Percentiles rank a stretch among this genome's conserved stretches.
phyloP scores from a whole-genome alignment of 169 alveolate genomes.

The Plasmodium berghei region DNA sequence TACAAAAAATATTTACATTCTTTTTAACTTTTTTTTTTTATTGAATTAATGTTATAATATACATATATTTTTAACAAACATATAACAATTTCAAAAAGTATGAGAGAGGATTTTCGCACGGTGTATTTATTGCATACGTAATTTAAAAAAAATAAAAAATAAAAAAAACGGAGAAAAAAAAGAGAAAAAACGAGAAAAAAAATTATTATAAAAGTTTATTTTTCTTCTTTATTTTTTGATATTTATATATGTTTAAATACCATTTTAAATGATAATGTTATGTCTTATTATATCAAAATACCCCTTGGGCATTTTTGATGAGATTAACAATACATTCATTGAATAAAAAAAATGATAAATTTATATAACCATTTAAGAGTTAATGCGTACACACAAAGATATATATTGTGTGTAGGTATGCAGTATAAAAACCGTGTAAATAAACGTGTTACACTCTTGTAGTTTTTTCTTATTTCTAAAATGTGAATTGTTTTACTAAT shows the following conservation, averaged over 20 bases:
- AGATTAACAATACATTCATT: conserved; percentile 13
- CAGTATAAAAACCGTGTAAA: too few relatives aligned
- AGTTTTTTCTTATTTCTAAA: neutral
- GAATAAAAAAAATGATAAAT: conserved; percentile 12
- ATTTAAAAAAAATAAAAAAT: neutral
- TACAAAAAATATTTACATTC: too few relatives aligned
- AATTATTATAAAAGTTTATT: conserved; percentile 8
- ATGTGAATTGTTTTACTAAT: neutral
- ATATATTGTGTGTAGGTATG: too few relatives aligned
- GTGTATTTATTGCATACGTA: conserved; percentile 14
- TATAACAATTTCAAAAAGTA: neutral
- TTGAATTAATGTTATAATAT: too few relatives aligned
- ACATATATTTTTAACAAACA: neutral
- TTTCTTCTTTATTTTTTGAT: conserved; percentile 7
- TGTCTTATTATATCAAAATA: conserved; percentile 64
- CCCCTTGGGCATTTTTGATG: conserved; percentile 35
- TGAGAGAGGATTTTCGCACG: neutral
- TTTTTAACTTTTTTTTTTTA: too few relatives aligned
- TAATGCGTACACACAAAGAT: neutral
- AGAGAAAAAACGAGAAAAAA: conserved; percentile 13
- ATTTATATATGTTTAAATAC: conserved; percentile 13
- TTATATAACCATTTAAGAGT: neutral
- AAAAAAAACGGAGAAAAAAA: conserved; percentile 12
- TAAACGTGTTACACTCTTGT: neutral
- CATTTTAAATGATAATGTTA: conserved; percentile 33